phyloP scores from a whole-genome alignment of 2,329 filamentous ascomycete genomes.

The Tympanopsis confertula region DNA sequence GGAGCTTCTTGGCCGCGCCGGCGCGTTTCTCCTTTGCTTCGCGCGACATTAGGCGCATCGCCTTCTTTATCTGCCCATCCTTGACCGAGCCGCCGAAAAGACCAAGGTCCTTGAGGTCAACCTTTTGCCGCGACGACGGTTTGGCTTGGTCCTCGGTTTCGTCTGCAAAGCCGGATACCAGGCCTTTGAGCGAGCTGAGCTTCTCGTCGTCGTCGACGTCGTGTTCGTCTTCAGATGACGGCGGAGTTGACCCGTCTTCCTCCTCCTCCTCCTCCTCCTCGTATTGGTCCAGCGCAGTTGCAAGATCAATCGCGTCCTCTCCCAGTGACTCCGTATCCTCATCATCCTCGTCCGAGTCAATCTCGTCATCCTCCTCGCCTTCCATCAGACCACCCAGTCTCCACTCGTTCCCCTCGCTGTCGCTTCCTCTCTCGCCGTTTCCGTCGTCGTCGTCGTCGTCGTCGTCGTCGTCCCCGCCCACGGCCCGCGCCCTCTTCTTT shows the following conservation, averaged over 20 bases:
- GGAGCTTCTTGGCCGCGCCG: slow-evolving; percentile 57
- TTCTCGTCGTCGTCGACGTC: slow-evolving; percentile 31
- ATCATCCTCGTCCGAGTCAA: slow-evolving; percentile 57
- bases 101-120: slow-evolving; percentile 64
- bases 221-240: slow-evolving; percentile 32
- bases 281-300: slow-evolving; percentile 41
- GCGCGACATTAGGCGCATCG: slow-evolving; percentile 63
- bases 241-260: slow-evolving; percentile 32
- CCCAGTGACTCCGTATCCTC: slow-evolving; percentile 47
- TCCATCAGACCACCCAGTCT: slow-evolving; percentile 53
- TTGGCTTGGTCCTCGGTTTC: slow-evolving; percentile 49
- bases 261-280: slow-evolving; percentile 36
- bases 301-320: slow-evolving; percentile 46
- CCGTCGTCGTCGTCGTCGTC: slow-evolving; percentile 28
- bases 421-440: slow-evolving; percentile 45
- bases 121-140: slow-evolving; percentile 48
- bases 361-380: slow-evolving; percentile 53
- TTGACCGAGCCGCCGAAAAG: slow-evolving; percentile 48
- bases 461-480: slow-evolving; percentile 30
- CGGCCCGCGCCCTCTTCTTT: slow-evolving; percentile 28
- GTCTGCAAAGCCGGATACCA: slow-evolving; percentile 59
- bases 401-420: slow-evolving; percentile 81
- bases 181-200: slow-evolving; percentile 47
- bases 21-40: slow-evolving; percentile 42
- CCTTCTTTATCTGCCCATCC: slow-evolving; percentile 66